Base-by-base conservation (phyloP, 2,329 filamentous ascomycete species). In the Sclerotinia spermophila region DNA sequence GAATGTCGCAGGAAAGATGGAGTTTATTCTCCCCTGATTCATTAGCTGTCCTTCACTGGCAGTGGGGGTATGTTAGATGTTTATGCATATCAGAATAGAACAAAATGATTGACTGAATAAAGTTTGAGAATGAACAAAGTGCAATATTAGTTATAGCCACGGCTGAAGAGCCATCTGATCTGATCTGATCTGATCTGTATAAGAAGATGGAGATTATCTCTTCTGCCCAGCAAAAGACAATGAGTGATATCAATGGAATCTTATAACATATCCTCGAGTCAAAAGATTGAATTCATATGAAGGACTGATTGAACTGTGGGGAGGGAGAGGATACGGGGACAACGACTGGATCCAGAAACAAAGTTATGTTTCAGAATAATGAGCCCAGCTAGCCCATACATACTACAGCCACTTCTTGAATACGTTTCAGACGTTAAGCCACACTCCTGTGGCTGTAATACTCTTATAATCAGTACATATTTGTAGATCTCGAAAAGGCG, bases 11-110 rank as follows among this genome's bases (percentile, higher is more conserved):
- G 33, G 67, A 58, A 68, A 51, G 40, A 69, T 42, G 67, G 67
- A 69, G 67, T 69, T 40, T 53, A n/a, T 33, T 27, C 44, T 42
- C 56, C 59, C 53, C 55, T 42, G 44, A 48, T 51, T 68, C 35
- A 55, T 64, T 64, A 69, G 67, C 40, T 53, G 67, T 67, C 48
- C 48, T 67, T 67, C 65, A 64, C 33, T 48, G 58, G 44, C 44
- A 64, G 44, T 53, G 67, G 56, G 5, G 30, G 45, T 62, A 21
- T 27, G 10, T 44, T 8, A n/a, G 38, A 56, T 68, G 40, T 45
- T 42, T 58, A 42, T 35, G 45, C 45, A 65, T 51, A 44, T 38
- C 45, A 35, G 21, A 38, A 51, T 51, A 24, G 24, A n/a, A 53
- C n/a, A 2, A 27, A 53, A 27, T 27, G 61, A 27, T 38, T 19